Evolutionary conservation across 371 early-diverging fungal species (phyloP).

Genomic region (Blakeslea trispora): DNA sequence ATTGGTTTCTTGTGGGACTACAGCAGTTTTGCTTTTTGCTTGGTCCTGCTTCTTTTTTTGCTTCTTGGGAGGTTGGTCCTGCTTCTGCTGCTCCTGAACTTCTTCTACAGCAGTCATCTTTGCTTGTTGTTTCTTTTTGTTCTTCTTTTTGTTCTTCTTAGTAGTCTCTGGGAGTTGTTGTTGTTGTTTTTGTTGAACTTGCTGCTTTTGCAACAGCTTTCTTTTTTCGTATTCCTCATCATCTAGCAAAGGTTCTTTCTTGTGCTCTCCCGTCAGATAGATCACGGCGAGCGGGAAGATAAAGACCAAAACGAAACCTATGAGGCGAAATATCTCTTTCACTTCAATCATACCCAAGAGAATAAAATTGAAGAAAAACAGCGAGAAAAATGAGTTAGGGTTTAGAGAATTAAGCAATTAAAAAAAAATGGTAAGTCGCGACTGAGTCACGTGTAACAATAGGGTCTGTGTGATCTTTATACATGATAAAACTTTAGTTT

Average conservation of each 20-base stretch:
- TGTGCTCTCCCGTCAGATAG: constrained; percentile 22
- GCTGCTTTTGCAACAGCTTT: constrained; percentile 13
- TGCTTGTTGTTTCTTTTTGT: constrained; percentile 8
- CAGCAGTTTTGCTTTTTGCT: constrained; percentile 12
- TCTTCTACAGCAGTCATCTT: background rate
- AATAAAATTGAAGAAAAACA: background rate
- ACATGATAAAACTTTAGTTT: too few relatives aligned
- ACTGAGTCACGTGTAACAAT: too few relatives aligned
- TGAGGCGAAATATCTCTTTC: constrained; percentile 6
- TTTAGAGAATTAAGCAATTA: too few relatives aligned
- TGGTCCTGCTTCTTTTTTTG: constrained; percentile 19
- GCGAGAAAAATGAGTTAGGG: background rate
- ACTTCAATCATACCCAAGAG: background rate
- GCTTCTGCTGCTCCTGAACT: background rate
- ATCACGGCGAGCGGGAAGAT: constrained; percentile 16
- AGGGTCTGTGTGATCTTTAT: too few relatives aligned
- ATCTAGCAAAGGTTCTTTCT: constrained; percentile 10
- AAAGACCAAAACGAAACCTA: constrained; percentile 12
- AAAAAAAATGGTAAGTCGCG: too few relatives aligned
- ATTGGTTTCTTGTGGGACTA: background rate
- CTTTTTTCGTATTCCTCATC: constrained; percentile 7
- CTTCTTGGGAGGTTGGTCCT: background rate
- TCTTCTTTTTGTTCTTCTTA: constrained; percentile 26
- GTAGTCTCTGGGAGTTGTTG: background rate
- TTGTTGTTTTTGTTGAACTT: constrained; percentile 1